Percentiles rank a stretch among this genome's conserved stretches.
These are phyloP conservation scores for Scleromitrula shiraiana DNA, from an alignment of 2,329 filamentous ascomycete species.

Conservation along the genomic window DNA sequence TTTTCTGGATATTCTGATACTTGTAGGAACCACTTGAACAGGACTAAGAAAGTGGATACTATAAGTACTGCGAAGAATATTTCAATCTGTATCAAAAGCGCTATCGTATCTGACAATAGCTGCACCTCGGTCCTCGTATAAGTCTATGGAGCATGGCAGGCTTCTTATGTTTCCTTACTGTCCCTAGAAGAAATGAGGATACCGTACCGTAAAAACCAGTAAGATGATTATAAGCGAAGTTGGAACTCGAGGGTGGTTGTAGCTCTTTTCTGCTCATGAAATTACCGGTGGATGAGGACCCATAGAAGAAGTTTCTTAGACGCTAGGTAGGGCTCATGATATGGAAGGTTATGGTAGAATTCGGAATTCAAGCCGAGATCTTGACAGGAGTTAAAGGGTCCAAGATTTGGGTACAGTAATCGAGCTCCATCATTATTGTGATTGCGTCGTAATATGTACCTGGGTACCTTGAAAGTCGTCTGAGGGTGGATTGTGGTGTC, in stretches of 20 bases:
- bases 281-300: too few species aligned
- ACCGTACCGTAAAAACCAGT: too few species aligned
- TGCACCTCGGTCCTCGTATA: background rate
- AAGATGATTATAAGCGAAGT: background rate
- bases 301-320: too few species aligned
- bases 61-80: conserved; percentile 7
- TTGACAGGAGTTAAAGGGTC: background rate
- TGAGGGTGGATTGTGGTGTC: too few species aligned
- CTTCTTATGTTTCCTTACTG: background rate
- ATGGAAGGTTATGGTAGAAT: background rate
- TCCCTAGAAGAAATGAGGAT: too few species aligned
- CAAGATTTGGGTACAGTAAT: too few species aligned
- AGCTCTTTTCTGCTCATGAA: too few species aligned
- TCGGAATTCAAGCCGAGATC: background rate
- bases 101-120: background rate
- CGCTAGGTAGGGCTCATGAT: too few species aligned
- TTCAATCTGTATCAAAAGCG: conserved; percentile 10
- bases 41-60: conserved; percentile 1
- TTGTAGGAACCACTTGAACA: background rate
- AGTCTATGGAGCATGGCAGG: background rate
- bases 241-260: background rate
- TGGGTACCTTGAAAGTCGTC: too few species aligned
- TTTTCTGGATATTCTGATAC: background rate
- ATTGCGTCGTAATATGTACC: background rate
- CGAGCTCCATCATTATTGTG: background rate